Evolutionary conservation across 2,329 filamentous ascomycete genomes (phyloP).

Genomic region (Gaeumannomyces tritici): DNA sequence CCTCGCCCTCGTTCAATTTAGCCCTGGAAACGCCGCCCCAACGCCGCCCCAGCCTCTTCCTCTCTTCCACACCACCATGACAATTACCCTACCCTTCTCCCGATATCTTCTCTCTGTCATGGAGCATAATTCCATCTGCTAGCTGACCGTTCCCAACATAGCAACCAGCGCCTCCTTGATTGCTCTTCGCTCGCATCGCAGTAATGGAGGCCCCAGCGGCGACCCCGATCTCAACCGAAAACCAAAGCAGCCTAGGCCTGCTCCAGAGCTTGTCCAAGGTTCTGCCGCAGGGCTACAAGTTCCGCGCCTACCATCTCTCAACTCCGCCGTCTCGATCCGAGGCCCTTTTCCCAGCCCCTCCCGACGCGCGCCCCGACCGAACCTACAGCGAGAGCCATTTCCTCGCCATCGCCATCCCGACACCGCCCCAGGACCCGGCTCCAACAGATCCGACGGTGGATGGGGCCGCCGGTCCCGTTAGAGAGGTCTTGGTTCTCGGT

Average conservation of each 20-base stretch:
- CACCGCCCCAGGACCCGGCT: slow-evolving; percentile 2
- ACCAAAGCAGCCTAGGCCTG: slow-evolving; percentile 19
- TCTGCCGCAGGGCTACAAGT: slow-evolving; percentile 43
- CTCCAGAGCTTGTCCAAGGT: slow-evolving; percentile 32
- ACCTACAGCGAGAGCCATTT: slow-evolving; percentile 87
- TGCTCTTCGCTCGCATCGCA: not conserved
- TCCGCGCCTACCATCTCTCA: slow-evolving; percentile 77
- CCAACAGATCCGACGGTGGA: not conserved
- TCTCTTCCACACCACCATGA: not conserved
- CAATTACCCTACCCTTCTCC: not conserved
- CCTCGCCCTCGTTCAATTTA: not conserved
- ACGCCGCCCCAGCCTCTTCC: too few species aligned
- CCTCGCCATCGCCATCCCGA: slow-evolving; percentile 40
- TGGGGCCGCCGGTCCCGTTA: slow-evolving; percentile 13
- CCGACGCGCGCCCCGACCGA: slow-evolving; percentile 58
- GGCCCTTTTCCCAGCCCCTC: slow-evolving; percentile 71
- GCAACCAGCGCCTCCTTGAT: not conserved
- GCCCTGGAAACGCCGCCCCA: too few species aligned
- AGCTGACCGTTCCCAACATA: not conserved
- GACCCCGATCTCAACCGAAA: not conserved
- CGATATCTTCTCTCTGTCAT: not conserved
- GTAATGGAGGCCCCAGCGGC: not conserved
- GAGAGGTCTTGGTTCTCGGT: slow-evolving; percentile 63
- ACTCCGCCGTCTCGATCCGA: slow-evolving; percentile 68
- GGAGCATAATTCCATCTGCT: not conserved